These are phyloP conservation scores for Colletotrichum sansevieriae DNA, from an alignment of 2,329 filamentous ascomycete genomes.

Conservation along the genomic window DNA sequence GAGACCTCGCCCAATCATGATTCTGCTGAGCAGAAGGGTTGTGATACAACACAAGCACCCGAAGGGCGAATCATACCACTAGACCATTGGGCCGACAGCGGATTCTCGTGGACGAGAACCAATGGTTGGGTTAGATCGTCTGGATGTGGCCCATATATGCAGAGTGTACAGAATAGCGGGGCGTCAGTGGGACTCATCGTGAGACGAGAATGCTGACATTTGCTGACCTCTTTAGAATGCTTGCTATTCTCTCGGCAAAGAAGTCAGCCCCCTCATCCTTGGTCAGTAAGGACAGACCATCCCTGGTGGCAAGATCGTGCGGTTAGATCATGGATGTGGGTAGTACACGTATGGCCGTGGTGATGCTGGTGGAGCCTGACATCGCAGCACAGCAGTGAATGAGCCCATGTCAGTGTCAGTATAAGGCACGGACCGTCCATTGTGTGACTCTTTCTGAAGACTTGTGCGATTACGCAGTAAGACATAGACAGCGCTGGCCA, in stretches of 20 bases:
- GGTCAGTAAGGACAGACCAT: too few relatives aligned
- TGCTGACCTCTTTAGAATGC: too few relatives aligned
- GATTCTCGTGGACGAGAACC: slow-evolving; percentile 7
- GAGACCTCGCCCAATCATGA: slow-evolving; percentile 28
- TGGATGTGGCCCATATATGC: background rate
- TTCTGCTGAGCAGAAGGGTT: slow-evolving; percentile 14
- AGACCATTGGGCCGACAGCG: slow-evolving; percentile 32
- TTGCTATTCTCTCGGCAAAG: background rate
- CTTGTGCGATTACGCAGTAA: too few relatives aligned
- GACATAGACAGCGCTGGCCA: background rate
- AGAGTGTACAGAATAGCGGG: background rate
- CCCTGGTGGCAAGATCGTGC: too few relatives aligned
- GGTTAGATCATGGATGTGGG: too few relatives aligned
- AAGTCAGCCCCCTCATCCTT: too few relatives aligned
- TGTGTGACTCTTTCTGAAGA: too few relatives aligned
- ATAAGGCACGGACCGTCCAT: too few relatives aligned
- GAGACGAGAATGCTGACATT: background rate
- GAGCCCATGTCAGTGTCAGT: too few relatives aligned
- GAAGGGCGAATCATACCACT: slow-evolving; percentile 38
- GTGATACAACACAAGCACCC: slow-evolving; percentile 25
- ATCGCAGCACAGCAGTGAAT: too few relatives aligned
- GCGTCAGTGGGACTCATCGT: slow-evolving; percentile 4
- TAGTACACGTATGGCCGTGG: too few relatives aligned
- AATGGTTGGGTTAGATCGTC: background rate
- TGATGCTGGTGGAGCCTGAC: too few relatives aligned